Evolutionary conservation across 78 protist genomes (phyloP), one percentile per base, ranked within the genome.

Genomic region (Anaeramoeba flamelloides): DNA sequence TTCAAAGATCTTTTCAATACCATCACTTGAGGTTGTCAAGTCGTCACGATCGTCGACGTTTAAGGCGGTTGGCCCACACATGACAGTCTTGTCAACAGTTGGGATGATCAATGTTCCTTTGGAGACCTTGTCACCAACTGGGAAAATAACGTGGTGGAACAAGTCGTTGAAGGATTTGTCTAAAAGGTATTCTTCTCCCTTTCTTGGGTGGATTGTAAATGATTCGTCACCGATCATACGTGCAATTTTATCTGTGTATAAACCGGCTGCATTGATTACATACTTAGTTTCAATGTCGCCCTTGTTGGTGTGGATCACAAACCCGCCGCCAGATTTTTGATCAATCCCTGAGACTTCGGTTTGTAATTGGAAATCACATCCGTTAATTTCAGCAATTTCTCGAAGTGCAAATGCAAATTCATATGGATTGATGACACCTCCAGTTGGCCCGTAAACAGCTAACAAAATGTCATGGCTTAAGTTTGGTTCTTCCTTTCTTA

Each of bases 301-400:
- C 74, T 64, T 64, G 74, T 64, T 30, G 74, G 74, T 64, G 74
- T 64, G 74, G 74, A 64, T 30, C 74, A 64, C 38, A n/a, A 30
- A n/a, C 74, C 30, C 38, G 74, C 74, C 74, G 30, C 30, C 74
- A 64, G 74, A 64, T 30, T 30, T 30, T n/a, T 30, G 74, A 30
- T n/a, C 74, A 30, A 64, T 30, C 30, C 38, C 30, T 30, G 74
- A 30, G 30, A 30, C 30, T 30, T n/a, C 38, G 74, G 30, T n/a
- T 30, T 30, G 30, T 30, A 30, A 30, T 30, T 64, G 74, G 30
- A 30, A 64, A 30, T n/a, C 74, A 64, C 38, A 30, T n/a, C 38
- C 74, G 30, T 30, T 64, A n/a, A 30, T n/a, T 30, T 64, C 30
- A 30, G 30, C 74, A 30, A 64, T 64, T 30, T 30, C 30, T 30